Evolutionary conservation across 768 basidiomycete genomes (phyloP).

Genomic region (Cubamyces lactineus): DNA sequence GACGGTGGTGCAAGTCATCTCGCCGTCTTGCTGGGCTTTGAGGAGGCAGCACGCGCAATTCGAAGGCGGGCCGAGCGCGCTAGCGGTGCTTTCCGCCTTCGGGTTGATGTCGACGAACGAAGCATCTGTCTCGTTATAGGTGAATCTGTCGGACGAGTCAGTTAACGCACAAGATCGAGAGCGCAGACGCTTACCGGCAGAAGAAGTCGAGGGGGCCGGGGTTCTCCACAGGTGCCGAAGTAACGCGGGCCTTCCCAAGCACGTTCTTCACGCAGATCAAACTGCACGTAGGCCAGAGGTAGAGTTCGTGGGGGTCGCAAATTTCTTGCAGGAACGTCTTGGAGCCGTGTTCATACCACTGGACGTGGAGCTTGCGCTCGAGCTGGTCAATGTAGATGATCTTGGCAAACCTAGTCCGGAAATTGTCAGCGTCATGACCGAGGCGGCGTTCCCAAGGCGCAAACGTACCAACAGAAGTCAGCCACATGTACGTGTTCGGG

Average conservation of each 20-base stretch:
- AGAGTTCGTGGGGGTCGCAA: conserved; percentile 65
- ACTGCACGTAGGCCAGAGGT: conserved; percentile 58
- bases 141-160: conserved; percentile 42
- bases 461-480: conserved; percentile 65
- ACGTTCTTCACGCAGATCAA: conserved; percentile 43
- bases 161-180: background rate
- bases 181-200: conserved; percentile 49
- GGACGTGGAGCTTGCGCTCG: conserved; percentile 56
- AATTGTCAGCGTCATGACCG: background rate
- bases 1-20: conserved; percentile 38
- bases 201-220: conserved; percentile 50
- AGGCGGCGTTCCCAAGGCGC: background rate
- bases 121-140: conserved; percentile 50
- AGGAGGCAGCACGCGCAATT: conserved; percentile 58
- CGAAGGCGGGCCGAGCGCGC: conserved; percentile 40
- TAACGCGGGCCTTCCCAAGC: conserved; percentile 51
- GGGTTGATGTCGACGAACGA: conserved; percentile 49
- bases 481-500: conserved; percentile 46
- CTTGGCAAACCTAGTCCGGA: conserved; percentile 61
- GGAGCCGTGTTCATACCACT: conserved; percentile 75
- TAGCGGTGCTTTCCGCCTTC: conserved; percentile 31
- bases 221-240: conserved; percentile 25
- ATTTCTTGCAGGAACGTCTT: conserved; percentile 64
- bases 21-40: conserved; percentile 36
- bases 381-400: conserved; percentile 57